Evolutionary conservation across 495 filamentous ascomycete species (phyloP), one percentile per base, ranked within the genome.

Genomic region (Parathielavia hyrcaniae): DNA sequence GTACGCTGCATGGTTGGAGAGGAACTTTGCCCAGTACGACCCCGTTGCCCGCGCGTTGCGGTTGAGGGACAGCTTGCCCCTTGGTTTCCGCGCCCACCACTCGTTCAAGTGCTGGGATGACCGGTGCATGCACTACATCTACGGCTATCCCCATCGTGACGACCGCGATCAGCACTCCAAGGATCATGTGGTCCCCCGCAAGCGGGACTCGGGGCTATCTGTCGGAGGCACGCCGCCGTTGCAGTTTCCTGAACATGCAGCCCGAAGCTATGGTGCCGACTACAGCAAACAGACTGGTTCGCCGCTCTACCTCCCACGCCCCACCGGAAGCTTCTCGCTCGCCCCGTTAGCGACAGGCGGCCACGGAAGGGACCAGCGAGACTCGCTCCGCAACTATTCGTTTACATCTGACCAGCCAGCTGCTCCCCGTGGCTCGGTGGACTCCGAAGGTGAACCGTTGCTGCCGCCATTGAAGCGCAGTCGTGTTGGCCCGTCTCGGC

Each of bases 41-140:
- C 75, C 77, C 14, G 65, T 77, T 48, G 68, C 70, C 43, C 71
- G 72, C 51, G 71, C 69, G 36, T 68, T 67, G 58, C 67, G 71
- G 60, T 62, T 73, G 53, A 71, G 71, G 50, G 74, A 73, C 47
- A 71, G 73, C 49, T 61, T 75, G 53, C 71, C 72, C 41, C 59
- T 73, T 19, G 68, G 66, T 45, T 72, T 69, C 30, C 70, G 69
- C 38, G 65, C 53, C 48, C 70, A 73, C 23, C 70, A 70, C 55
- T 77, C 75, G 23, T 73, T 75, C 66, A 78, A 78, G 61, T 79
- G 77, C 63, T 73, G 70, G 71, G 69, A 79, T 58, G 77, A 78
- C 49, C 70, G 71, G 41, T 79, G 77, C 62, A 64, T 77, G 63
- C 74, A 78, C 61, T 78, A 77, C 66, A 75, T 79, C 26, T 79